Percentiles rank a stretch among this genome's conserved stretches.
These are phyloP conservation scores for Calonectria fujianensis DNA, from an alignment of 2,329 filamentous ascomycete species.

Conservation along the genomic window DNA sequence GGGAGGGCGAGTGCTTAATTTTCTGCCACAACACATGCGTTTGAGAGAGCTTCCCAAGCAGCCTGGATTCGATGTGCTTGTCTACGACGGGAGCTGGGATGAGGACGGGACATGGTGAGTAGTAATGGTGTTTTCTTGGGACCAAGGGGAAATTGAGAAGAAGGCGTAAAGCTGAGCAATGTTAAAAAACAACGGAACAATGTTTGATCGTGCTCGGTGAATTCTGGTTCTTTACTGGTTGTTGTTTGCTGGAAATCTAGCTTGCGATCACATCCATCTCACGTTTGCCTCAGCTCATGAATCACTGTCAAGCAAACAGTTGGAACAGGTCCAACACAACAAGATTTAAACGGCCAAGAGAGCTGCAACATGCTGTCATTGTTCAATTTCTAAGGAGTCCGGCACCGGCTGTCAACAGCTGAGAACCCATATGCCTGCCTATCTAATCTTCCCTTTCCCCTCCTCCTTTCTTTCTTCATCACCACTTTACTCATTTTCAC, in stretches of 20 bases:
- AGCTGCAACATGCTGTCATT: neutral
- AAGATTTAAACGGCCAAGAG: neutral
- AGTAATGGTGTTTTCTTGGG: neutral
- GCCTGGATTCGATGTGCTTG: neutral
- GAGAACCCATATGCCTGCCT: neutral
- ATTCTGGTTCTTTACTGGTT: neutral
- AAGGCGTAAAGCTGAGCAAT: neutral
- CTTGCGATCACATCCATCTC: neutral
- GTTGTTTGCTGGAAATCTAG: no score
- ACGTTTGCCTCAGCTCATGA: neutral
- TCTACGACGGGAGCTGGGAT: neutral
- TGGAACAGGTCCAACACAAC: neutral
- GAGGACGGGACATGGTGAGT: no score
- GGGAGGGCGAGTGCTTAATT: no score
- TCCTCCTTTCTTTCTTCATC: neutral
- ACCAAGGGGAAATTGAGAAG: neutral
- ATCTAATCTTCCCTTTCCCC: neutral
- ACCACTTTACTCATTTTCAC: neutral
- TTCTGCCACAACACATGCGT: neutral
- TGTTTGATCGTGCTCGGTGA: neutral
- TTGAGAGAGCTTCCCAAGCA: neutral
- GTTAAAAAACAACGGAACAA: no score
- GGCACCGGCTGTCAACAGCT: neutral
- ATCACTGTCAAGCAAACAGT: neutral
- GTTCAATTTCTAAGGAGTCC: neutral